Conservation (phyloP, 345 rosid species). For the Brassica carinata region DNA sequence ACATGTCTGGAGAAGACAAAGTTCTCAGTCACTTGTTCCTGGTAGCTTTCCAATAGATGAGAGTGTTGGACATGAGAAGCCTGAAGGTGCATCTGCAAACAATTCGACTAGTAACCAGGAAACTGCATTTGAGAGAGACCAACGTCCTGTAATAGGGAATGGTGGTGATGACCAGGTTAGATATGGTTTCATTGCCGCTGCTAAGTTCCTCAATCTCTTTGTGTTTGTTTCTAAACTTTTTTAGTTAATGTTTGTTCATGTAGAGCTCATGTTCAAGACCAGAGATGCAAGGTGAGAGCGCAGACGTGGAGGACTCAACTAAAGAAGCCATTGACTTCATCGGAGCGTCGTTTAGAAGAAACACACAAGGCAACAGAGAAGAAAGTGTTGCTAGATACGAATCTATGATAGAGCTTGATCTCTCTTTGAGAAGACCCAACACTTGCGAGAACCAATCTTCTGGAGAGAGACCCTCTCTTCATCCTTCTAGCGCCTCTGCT, state of each 20-base stretch:
- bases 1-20: slow-evolving; percentile 95
- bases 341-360: slow-evolving; percentile 51
- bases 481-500: slow-evolving; percentile 85
- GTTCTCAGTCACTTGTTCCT: slow-evolving; percentile 49
- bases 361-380: slow-evolving; percentile 27
- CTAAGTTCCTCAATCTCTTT: neutral
- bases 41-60: slow-evolving; percentile 58
- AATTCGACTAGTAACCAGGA: slow-evolving; percentile 58
- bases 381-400: slow-evolving; percentile 43
- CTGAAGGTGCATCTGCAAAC: slow-evolving; percentile 73
- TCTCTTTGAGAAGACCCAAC: slow-evolving; percentile 65
- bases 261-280: slow-evolving; percentile 90
- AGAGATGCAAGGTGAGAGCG: slow-evolving; percentile 62
- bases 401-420: slow-evolving; percentile 63
- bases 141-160: slow-evolving; percentile 50
- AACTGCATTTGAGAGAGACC: slow-evolving; percentile 51
- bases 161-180: slow-evolving; percentile 83
- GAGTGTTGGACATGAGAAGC: slow-evolving; percentile 69
- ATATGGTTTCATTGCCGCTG: neutral
- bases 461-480: slow-evolving; percentile 56
- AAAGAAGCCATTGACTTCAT: slow-evolving; percentile 77
- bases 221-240: neutral
- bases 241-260: slow-evolving; percentile 39
- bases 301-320: slow-evolving; percentile 47
- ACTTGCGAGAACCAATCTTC: slow-evolving; percentile 48